Evolutionary conservation across 345 rosid species (phyloP), one percentile per base, ranked within the genome.

Genomic region (Limnanthes douglasii): DNA sequence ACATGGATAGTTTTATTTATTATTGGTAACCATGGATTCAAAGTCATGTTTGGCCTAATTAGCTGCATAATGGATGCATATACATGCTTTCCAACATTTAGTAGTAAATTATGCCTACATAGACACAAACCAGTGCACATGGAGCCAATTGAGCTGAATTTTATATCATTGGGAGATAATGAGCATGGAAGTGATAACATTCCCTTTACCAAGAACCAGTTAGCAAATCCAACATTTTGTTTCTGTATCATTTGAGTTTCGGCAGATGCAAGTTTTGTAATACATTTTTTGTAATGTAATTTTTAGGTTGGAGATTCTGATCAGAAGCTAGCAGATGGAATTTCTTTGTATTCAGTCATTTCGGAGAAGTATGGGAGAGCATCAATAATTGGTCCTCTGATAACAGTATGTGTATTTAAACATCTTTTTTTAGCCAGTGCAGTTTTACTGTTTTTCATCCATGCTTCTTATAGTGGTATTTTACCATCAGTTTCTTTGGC

Each of bases 301-400:
- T 44, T 47, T 8, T 57, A 92, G 99, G 96, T 92, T 54, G 99
- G 99, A 56, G 94, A 92, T 59, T 75, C 94, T 37, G 75, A 70
- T 68, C 79, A 71, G 58, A 92, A 92, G 57, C 68, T 92, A 37
- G 81, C 99, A 1, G 99, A 92, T 46, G 99, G 99, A 31, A 92
- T 92, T 37, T 60, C 94, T 15, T 68, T 92, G 33, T 85, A 56
- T 61, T 78, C 93, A 2, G 59, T 85, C 40, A 61, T 57, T 12
- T 64, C 94, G 4, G 82, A 73, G 26, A 47, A 18, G 50, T 58
- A 57, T 50, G 65, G 57, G 37, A 85, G 65, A 66, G 76, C 86
- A 50, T 65, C 83, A 41, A 56, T 92, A 40, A 70, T 92, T 52
- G 88, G 75, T 39, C 93, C 94, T 22, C 59, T 92, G 41, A 68